Base-by-base conservation (phyloP, 2,329 filamentous ascomycete species). In the Fusarium acutatum region DNA sequence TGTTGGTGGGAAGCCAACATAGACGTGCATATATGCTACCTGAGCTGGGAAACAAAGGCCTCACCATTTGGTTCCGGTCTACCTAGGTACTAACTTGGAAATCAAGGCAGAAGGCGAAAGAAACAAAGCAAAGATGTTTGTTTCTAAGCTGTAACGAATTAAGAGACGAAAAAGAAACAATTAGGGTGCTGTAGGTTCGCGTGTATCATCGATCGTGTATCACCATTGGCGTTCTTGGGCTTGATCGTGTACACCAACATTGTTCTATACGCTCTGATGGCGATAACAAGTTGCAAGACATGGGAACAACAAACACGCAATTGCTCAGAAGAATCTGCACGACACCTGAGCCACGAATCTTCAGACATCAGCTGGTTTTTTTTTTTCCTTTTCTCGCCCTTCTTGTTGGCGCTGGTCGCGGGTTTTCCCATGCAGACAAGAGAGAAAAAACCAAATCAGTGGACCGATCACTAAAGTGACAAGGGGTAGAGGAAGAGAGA, bases 31-130 rank as follows among this genome's bases (percentile, higher is more conserved):
- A 50, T 52, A 49, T 47, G 44, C 44, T 47, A 47, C 44, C 40
- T 28, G 41, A 64, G 56, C 32, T 24, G 30, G 57, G 66, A 67
- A 66, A 74, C 67, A 74, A 74, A 74, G 68, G 71, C 71, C 71
- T 73, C 71, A 74, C 40, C 50, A 32, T 49, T 52, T 38, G 50
- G 38, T 52, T 52, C 40, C 30, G 56, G 40, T 53, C n/a, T 32
- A 34, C 26, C 20, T 47, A 44, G 41, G 10, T 24, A 22, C 44
- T 11, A 28, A 15, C 44, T 47, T 47, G 18, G 53, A 37, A 69
- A 64, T 47, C 50, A 54, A 46, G 70, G 64, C 52, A 61, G 57
- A 43, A 41, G 38, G 56, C 40, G 35, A 30, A 60, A 66, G 44
- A 69, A 67, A 57, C 50, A 69, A 69, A 70, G 50, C 40, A 69